Evolutionary conservation across 306 rosid species (phyloP).

Genomic region (Canavalia ensiformis): DNA sequence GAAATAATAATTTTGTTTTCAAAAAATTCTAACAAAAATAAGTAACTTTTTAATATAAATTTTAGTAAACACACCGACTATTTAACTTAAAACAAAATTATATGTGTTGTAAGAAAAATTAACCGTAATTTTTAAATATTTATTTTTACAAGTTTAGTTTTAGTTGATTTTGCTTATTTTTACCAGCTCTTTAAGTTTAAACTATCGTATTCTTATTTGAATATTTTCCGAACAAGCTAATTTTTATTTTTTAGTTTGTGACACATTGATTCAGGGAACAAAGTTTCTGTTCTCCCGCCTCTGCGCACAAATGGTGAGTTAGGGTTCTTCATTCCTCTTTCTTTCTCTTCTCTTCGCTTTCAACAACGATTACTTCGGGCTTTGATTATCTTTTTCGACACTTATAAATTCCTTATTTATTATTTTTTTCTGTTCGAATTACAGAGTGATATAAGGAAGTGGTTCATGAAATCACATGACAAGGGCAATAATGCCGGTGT

Average conservation of each 20-base stretch:
- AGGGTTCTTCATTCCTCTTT: conserved; percentile 48
- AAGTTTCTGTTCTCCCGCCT: conserved; percentile 46
- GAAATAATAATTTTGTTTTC: no score
- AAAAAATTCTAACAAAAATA: no score
- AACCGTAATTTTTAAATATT: no score
- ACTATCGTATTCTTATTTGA: no score
- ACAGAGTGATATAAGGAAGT: conserved; percentile 83
- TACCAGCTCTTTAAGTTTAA: no score
- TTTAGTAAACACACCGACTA: no score
- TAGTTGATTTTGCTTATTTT: no score
- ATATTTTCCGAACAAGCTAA: not conserved
- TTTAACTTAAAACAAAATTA: no score
- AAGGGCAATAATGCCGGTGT: conserved; percentile 61
- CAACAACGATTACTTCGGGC: not conserved
- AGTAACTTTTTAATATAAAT: no score
- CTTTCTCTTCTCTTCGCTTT: not conserved
- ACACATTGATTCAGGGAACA: not conserved
- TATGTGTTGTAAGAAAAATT: no score
- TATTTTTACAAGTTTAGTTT: no score
- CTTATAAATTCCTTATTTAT: not conserved
- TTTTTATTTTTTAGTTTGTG: not conserved
- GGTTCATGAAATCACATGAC: conserved; percentile 96
- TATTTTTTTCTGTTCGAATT: conserved; percentile 3
- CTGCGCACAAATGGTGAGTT: conserved; percentile 56
- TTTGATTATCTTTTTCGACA: conserved; percentile 9